Conservation (phyloP, 768 basidiomycete genomes). For the Agaricus subrufescens region DNA sequence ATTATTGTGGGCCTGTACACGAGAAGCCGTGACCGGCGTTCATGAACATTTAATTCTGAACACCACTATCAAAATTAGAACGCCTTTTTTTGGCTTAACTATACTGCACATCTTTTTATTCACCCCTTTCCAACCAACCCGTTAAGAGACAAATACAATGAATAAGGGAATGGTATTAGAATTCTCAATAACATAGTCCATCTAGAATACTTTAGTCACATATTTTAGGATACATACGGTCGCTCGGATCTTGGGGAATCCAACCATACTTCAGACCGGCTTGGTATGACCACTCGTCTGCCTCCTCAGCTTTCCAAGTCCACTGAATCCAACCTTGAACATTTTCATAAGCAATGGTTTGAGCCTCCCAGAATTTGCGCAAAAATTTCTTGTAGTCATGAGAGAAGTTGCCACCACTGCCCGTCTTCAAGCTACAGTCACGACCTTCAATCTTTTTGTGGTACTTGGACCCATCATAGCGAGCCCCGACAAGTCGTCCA, state of each 20-base stretch:
- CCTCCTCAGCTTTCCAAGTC: slow-evolving; percentile 80
- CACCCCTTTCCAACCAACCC: no score
- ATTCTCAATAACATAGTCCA: background rate
- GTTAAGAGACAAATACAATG: no score
- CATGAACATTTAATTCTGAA: slow-evolving; percentile 26
- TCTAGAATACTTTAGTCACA: slow-evolving; percentile 20
- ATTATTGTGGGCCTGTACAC: slow-evolving; percentile 69
- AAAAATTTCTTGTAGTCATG: slow-evolving; percentile 68
- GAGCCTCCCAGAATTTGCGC: slow-evolving; percentile 78
- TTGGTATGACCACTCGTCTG: slow-evolving; percentile 89
- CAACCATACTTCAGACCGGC: slow-evolving; percentile 77
- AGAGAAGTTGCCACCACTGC: slow-evolving; percentile 58
- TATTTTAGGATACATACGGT: slow-evolving; percentile 42
- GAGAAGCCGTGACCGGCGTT: slow-evolving; percentile 26
- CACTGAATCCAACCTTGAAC: slow-evolving; percentile 72
- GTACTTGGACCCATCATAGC: slow-evolving; percentile 58
- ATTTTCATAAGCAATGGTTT: slow-evolving; percentile 63
- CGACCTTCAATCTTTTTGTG: slow-evolving; percentile 45
- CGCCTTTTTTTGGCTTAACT: no score
- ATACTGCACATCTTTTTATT: no score
- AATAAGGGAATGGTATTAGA: no score
- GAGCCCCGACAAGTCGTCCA: slow-evolving; percentile 64
- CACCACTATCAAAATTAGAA: background rate
- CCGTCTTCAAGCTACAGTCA: slow-evolving; percentile 55
- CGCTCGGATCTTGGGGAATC: slow-evolving; percentile 63